phyloP scores from a whole-genome alignment of 345 rosid species.

The Eucalyptus victrix region DNA sequence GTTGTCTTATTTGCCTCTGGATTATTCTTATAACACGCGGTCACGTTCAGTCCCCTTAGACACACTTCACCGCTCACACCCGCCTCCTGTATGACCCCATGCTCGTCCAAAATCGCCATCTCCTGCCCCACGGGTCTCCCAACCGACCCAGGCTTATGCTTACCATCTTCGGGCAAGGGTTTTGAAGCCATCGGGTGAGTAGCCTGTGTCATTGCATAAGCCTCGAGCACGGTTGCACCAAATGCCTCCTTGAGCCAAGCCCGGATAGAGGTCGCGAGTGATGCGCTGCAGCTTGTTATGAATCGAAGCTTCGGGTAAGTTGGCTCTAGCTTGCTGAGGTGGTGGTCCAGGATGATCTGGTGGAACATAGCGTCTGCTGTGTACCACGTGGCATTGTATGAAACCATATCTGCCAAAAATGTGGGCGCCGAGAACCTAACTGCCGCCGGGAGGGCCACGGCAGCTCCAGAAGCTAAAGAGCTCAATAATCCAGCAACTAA shows the following conservation, averaged over 20 bases:
- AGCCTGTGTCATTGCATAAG: slow-evolving; percentile 89
- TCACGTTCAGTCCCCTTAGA: too few species aligned
- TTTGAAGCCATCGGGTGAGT: slow-evolving; percentile 66
- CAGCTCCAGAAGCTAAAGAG: slow-evolving; percentile 62
- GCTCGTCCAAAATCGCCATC: slow-evolving; percentile 43
- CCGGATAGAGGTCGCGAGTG: slow-evolving; percentile 30
- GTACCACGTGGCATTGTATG: slow-evolving; percentile 66
- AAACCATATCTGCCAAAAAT: slow-evolving; percentile 61
- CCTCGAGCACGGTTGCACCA: slow-evolving; percentile 69
- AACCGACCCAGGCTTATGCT: slow-evolving; percentile 70
- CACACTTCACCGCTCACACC: neutral
- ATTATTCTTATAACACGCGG: too few species aligned
- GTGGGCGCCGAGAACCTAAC: slow-evolving; percentile 73
- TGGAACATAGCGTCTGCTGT: slow-evolving; percentile 81
- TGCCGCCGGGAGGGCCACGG: slow-evolving; percentile 59
- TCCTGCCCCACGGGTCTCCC: slow-evolving; percentile 77
- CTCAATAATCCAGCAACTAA: slow-evolving; percentile 58
- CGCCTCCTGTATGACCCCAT: neutral
- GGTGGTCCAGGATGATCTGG: slow-evolving; percentile 75
- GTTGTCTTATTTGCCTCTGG: neutral
- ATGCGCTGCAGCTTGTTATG: slow-evolving; percentile 79
- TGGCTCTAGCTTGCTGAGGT: slow-evolving; percentile 34
- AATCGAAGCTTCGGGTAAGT: slow-evolving; percentile 61
- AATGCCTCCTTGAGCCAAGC: slow-evolving; percentile 64
- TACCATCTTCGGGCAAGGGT: slow-evolving; percentile 70